phyloP scores from a whole-genome alignment of 2,329 filamentous ascomycete genomes.

The Neofusicoccum cordaticola region DNA sequence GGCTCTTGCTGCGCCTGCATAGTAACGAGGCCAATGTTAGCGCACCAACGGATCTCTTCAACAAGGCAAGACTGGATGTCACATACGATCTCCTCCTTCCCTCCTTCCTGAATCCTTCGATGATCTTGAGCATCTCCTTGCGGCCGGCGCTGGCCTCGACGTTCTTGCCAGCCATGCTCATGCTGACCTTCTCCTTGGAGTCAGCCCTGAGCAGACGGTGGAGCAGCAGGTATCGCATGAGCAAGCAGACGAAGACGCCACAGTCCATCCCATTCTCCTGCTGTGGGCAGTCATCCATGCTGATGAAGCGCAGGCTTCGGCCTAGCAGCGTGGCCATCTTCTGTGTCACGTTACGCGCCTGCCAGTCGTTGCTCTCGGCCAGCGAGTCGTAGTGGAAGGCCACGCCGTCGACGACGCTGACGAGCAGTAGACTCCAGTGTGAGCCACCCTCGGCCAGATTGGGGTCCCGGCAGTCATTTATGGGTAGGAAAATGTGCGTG shows the following conservation, averaged over 20 bases:
- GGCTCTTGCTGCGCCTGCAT: conserved; percentile 33
- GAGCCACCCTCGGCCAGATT: conserved; percentile 87
- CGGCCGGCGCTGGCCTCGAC: conserved; percentile 77
- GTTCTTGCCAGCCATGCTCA: conserved; percentile 84
- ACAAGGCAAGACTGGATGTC: background rate
- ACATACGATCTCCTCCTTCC: conserved; percentile 78
- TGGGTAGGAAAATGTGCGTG: conserved; percentile 91
- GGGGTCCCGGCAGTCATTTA: conserved; percentile 80
- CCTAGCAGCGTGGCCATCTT: conserved; percentile 69
- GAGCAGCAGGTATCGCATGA: conserved; percentile 91
- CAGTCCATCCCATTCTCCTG: conserved; percentile 93
- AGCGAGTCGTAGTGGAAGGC: conserved; percentile 97
- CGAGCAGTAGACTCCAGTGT: conserved; percentile 92
- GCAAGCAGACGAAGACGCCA: conserved; percentile 90
- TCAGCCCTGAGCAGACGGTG: conserved; percentile 77
- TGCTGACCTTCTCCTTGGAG: conserved; percentile 81
- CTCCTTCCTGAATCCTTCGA: conserved; percentile 82
- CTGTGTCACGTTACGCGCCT: conserved; percentile 66
- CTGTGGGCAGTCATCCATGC: conserved; percentile 80
- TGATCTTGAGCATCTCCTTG: conserved; percentile 88
- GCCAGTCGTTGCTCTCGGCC: conserved; percentile 61
- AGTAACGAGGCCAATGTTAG: too few species aligned
- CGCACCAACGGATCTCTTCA: too few species aligned
- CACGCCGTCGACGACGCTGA: conserved; percentile 81
- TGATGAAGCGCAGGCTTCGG: conserved; percentile 68